Percentiles rank a stretch among this genome's conserved stretches.
These are phyloP conservation scores for Dictyostelium capitatum DNA, from an alignment of 78 protist species.

Conservation along the genomic window DNA sequence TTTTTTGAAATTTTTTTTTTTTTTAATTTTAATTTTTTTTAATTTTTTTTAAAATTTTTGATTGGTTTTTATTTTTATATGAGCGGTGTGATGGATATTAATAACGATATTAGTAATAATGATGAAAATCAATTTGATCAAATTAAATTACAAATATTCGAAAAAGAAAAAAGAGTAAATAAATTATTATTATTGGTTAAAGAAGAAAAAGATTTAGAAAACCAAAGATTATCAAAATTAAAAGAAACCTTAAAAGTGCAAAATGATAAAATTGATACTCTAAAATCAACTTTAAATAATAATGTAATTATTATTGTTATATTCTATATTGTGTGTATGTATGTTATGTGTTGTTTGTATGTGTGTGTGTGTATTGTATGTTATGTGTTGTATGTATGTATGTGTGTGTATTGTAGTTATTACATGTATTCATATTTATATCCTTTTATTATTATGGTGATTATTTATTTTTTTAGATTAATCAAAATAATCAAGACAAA, in stretches of 20 bases:
- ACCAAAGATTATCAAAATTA: background rate
- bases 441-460: too few species aligned
- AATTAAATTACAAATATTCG: background rate
- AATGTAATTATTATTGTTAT: background rate
- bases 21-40: background rate
- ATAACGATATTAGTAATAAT: background rate
- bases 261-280: background rate
- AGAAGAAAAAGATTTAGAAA: slow-evolving; percentile 8
- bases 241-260: background rate
- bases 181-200: slow-evolving; percentile 6
- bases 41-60: background rate
- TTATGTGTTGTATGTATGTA: too few species aligned
- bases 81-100: too few species aligned
- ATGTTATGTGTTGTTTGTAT: too few species aligned
- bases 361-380: too few species aligned
- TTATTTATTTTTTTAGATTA: background rate
- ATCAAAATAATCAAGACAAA: background rate
- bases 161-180: slow-evolving; percentile 4
- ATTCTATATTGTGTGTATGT: background rate
- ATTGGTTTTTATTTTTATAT: background rate
- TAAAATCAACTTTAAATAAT: background rate
- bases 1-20: background rate
- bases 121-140: background rate
- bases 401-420: too few species aligned
- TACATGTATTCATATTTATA: too few species aligned